A percentile compares a stretch with the other conserved stretches of the same genome.
Evolutionary conservation across 495 filamentous ascomycete species (phyloP).

Genomic region (Amorphotheca resinae): DNA sequence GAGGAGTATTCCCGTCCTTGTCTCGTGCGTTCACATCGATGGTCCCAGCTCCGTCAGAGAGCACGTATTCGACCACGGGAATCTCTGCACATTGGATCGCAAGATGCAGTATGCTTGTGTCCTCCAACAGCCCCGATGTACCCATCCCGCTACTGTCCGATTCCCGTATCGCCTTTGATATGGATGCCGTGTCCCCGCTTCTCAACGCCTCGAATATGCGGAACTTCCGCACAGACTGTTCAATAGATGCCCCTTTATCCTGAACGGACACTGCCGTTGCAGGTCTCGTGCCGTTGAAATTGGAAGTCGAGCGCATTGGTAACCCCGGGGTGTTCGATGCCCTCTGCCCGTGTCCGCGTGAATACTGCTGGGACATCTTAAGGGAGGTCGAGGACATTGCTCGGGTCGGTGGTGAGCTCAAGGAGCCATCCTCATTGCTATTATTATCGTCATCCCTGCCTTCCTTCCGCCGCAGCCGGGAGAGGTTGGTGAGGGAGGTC

Average conservation of each 20-base stretch:
- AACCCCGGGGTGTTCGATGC: conserved; percentile 26
- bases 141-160: conserved; percentile 37
- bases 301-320: conserved; percentile 17
- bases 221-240: conserved; percentile 90
- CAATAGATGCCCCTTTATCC: conserved; percentile 46
- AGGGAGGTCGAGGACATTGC: conserved; percentile 23
- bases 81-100: conserved; percentile 95
- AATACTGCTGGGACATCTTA: conserved; percentile 23
- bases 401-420: conserved; percentile 21
- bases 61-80: conserved; percentile 88
- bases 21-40: conserved; percentile 85
- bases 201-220: conserved; percentile 85
- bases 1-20: conserved; percentile 82
- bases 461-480: conserved; percentile 33
- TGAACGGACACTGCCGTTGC: conserved; percentile 5
- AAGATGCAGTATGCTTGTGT: conserved; percentile 80
- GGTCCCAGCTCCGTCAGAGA: conserved; percentile 53
- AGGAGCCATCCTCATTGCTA: conserved; percentile 23
- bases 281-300: conserved; percentile 9
- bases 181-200: conserved; percentile 79
- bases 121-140: conserved; percentile 50
- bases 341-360: conserved; percentile 28
- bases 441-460: conserved; percentile 32
- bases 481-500: conserved; percentile 28
- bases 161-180: conserved; percentile 78